Percentiles rank a stretch among this genome's conserved stretches.
Evolutionary conservation across 345 rosid species (phyloP).

Genomic region (Triadica sebifera): DNA sequence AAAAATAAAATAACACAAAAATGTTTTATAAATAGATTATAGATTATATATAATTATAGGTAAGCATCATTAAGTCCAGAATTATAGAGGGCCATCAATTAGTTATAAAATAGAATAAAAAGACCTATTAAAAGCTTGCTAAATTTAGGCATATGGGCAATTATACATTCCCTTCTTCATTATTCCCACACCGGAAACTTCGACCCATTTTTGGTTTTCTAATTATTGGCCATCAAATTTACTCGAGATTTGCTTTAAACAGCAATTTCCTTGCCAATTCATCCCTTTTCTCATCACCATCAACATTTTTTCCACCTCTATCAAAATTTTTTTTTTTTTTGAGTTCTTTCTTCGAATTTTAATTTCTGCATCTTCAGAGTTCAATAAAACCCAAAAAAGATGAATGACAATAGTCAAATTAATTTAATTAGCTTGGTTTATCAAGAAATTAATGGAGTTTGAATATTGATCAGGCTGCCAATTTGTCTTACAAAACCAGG

Average conservation of each 20-base stretch:
- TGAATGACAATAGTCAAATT: not conserved
- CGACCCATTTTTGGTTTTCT: slow-evolving; percentile 28
- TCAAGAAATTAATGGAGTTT: slow-evolving; percentile 1
- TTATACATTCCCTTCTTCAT: not conserved
- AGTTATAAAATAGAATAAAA: slow-evolving; percentile 4
- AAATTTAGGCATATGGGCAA: slow-evolving; percentile 16
- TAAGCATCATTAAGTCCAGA: not conserved
- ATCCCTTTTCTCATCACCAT: slow-evolving; percentile 16
- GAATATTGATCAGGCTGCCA: not conserved
- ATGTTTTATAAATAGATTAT: too few species aligned
- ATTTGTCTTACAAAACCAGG: not conserved
- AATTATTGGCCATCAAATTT: slow-evolving; percentile 18
- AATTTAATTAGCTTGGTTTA: not conserved
- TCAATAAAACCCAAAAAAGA: not conserved
- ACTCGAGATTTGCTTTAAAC: slow-evolving; percentile 11
- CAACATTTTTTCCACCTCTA: slow-evolving; percentile 5
- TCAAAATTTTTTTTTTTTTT: not conserved
- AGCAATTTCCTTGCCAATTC: slow-evolving; percentile 6
- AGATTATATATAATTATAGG: too few species aligned
- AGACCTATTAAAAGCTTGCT: slow-evolving; percentile 22
- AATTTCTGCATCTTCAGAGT: not conserved
- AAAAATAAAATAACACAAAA: too few species aligned
- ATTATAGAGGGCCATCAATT: not conserved
- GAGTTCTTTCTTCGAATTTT: not conserved
- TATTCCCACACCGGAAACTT: slow-evolving; percentile 33